These are phyloP conservation scores for Paxillus rubicundulus DNA, from an alignment of 768 basidiomycete species.

Conservation along the genomic window DNA sequence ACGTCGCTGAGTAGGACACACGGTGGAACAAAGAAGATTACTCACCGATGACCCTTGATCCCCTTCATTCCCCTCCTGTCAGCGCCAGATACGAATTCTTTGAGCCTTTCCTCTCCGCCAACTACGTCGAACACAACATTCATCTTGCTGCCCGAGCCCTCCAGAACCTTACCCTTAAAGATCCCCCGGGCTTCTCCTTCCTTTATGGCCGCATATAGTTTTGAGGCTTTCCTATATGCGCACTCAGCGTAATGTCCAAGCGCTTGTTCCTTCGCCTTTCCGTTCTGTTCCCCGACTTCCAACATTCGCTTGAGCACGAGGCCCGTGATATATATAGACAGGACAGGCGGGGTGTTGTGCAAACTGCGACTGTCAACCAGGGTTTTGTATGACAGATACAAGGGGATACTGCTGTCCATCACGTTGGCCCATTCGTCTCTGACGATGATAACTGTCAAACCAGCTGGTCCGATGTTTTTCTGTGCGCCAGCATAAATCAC, in stretches of 20 bases:
- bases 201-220: slow-evolving; percentile 70
- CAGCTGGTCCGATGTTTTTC: slow-evolving; percentile 96
- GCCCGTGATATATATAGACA: slow-evolving; percentile 87
- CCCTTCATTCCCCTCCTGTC: slow-evolving; percentile 78
- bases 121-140: slow-evolving; percentile 84
- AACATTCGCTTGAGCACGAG: slow-evolving; percentile 76
- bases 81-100: slow-evolving; percentile 77
- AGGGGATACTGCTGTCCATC: slow-evolving; percentile 76
- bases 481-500: slow-evolving; percentile 96
- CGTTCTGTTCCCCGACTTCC: slow-evolving; percentile 25
- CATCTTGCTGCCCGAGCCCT: slow-evolving; percentile 88
- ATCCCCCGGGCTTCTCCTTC: slow-evolving; percentile 71
- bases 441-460: slow-evolving; percentile 90
- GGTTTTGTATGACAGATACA: slow-evolving; percentile 79
- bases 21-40: slow-evolving; percentile 14
- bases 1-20: neutral
- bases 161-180: slow-evolving; percentile 67
- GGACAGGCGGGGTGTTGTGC: slow-evolving; percentile 91
- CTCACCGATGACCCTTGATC: slow-evolving; percentile 90
- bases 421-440: slow-evolving; percentile 78
- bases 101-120: slow-evolving; percentile 71
- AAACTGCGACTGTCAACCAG: slow-evolving; percentile 73
- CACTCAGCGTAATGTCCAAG: slow-evolving; percentile 59
- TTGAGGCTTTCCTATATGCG: slow-evolving; percentile 72
- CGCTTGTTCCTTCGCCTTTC: slow-evolving; percentile 49